Base-by-base conservation (phyloP, 139 green algal genomes). In the Coelastrella sp. region DNA sequence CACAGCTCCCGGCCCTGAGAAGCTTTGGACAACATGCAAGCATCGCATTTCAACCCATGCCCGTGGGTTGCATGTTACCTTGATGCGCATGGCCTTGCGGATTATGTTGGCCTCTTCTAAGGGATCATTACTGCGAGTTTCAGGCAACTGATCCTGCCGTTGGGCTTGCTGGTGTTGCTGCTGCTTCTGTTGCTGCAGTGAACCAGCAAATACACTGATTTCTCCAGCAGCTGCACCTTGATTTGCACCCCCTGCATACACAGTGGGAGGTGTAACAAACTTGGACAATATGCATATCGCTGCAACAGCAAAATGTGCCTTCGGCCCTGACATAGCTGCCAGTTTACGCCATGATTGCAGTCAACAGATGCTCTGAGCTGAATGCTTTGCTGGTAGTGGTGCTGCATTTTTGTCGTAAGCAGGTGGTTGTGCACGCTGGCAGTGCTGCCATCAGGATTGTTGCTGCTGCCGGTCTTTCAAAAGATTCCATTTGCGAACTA, bases 101-200 rank as follows among this genome's bases (percentile, higher is more conserved):
- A 97, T 79, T 4, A 96, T 72, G 82, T 97, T 97, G 22, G 93
- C 95, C 81, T 93, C 93, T 92, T 98, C 93, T 20, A 87, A 86
- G 0, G 94, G 94, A 83, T 96, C 94, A n/a, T 89, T 85, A 17
- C 89, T 96, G 57, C 85, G 25, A 1, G 94, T 92, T 9, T 75
- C 15, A 3, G 93, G 92, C 58, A 91, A 84, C 35, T 89, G 87
- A 35, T 84, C 63, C 60, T 76, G 35, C 76, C 59, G 58, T 57
- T 70, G 56, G 56, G 25, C 83, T n/a, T 87, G 81, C 81, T 75
- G 87, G 61, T 78, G 86, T 66, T 60, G 78, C 15, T 80, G 72
- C 68, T 82, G 74, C n/a, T 79, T 27, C 49, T 70, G 24, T 19
- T 63, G 79, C 49, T 57, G 80, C 22, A 12, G 1, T 63, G 72